Base-by-base conservation (phyloP, 129 eudicot species). In the Cynara cardunculus region DNA sequence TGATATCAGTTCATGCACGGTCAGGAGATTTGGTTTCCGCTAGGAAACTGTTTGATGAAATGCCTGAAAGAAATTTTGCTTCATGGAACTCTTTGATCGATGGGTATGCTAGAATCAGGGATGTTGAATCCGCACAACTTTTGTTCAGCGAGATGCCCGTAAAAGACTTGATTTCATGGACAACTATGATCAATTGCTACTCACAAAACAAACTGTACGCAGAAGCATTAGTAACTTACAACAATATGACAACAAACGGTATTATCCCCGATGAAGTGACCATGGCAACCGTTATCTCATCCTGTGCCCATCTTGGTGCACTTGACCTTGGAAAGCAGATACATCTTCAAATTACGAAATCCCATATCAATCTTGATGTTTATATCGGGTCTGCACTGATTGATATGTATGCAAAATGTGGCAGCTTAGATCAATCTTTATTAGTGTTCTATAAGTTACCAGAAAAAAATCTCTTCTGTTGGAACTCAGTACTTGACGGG, bases 391-490 rank as follows among this genome's bases (percentile, higher is more conserved):
- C 96, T 59, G 89, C 98, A 18, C 79, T 94, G 79, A 82, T 91
- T 61, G 98, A 94, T 73, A 94, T 94, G 98, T 94, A 94, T 73
- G 95, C 96, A 28, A 94, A 94, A 72, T 94, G 91, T 24, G 97
- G 96, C 73, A 76, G 69, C 73, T 80, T 91, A 83, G 88, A 91
- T 28, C 86, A 89, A 82, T 83, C 97, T 4, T 84, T 91, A 1
- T 70, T 87, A 34, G 97, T 94, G 35, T 91, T 94, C 75, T 87
- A 77, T 64, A 91, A 94, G 10, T 81, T 94, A 65, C 84, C 41
- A 56, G 96, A 88, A 86, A 94, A 88, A 74, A 94, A 91, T 71
- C 81, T 94, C 41, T 91, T 88, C 65, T 94, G 98, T 76, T 94
- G 97, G 98, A 91, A 92, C 78, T 88, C 98, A 14, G 64, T 87